Percentiles rank a stretch among this genome's conserved stretches.
Conservation (phyloP, 2,329 filamentous ascomycete species). For the Aspergillus sp. region DNA sequence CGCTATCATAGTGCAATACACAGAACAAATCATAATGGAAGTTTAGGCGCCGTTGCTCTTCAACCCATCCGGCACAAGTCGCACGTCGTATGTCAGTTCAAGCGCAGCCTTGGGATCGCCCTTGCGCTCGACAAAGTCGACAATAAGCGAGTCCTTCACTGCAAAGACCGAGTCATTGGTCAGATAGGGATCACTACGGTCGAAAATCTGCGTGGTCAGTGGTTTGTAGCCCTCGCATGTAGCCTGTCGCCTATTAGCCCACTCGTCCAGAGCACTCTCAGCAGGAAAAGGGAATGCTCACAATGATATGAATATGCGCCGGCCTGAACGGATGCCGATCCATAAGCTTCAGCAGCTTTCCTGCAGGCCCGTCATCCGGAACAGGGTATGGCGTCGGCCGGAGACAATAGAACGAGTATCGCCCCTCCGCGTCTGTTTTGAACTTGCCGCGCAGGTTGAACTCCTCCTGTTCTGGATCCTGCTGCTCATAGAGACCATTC, state of each 20-base stretch:
- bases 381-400: slow-evolving; percentile 64
- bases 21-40: background rate
- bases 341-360: slow-evolving; percentile 61
- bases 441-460: slow-evolving; percentile 77
- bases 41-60: slow-evolving; percentile 2
- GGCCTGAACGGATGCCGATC: slow-evolving; percentile 66
- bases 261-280: slow-evolving; percentile 26
- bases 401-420: slow-evolving; percentile 66
- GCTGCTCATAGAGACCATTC: slow-evolving; percentile 74
- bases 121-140: slow-evolving; percentile 60
- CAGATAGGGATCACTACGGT: slow-evolving; percentile 67
- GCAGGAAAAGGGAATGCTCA: slow-evolving; percentile 35
- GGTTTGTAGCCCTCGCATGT: slow-evolving; percentile 65
- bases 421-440: slow-evolving; percentile 66
- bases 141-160: slow-evolving; percentile 62
- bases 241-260: slow-evolving; percentile 36
- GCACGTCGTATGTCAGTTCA: slow-evolving; percentile 60
- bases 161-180: slow-evolving; percentile 63
- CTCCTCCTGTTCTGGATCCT: slow-evolving; percentile 71
- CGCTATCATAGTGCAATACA: background rate
- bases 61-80: slow-evolving; percentile 37
- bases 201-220: slow-evolving; percentile 79
- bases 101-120: slow-evolving; percentile 57
- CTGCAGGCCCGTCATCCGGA: slow-evolving; percentile 62
- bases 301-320: slow-evolving; percentile 67